Evolutionary conservation across 2,329 filamentous ascomycete genomes (phyloP).

Genomic region (Fusarium nematophilum): DNA sequence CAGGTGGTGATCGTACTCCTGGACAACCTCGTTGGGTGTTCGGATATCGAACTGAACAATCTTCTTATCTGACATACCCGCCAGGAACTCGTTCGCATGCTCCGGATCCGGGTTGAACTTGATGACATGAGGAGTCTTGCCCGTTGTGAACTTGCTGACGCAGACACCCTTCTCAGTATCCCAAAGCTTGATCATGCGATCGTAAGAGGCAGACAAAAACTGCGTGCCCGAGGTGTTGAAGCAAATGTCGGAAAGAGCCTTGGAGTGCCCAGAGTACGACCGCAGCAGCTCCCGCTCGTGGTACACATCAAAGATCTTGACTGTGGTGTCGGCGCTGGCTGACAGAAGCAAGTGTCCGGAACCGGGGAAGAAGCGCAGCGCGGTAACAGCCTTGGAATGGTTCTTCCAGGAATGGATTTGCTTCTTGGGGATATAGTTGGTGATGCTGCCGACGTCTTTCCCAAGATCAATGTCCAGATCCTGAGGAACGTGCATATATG

Average conservation of each 20-base stretch:
- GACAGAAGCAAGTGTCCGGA: constrained; percentile 91
- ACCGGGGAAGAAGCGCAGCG: constrained; percentile 87
- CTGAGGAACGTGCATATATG: constrained; percentile 97
- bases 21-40: constrained; percentile 79
- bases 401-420: constrained; percentile 89
- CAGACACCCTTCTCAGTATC: constrained; percentile 96
- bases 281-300: constrained; percentile 89
- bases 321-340: constrained; percentile 87
- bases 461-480: constrained; percentile 87
- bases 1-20: constrained; percentile 98
- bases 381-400: constrained; percentile 86
- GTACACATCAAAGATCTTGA: constrained; percentile 96
- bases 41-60: constrained; percentile 97
- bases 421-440: constrained; percentile 96
- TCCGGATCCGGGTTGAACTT: constrained; percentile 88
- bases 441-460: constrained; percentile 81
- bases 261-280: constrained; percentile 90
- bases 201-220: constrained; percentile 92
- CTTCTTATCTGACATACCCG: constrained; percentile 98
- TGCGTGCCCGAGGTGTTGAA: constrained; percentile 86
- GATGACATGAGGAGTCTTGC: constrained; percentile 94
- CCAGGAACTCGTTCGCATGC: constrained; percentile 88
- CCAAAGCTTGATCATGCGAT: constrained; percentile 97
- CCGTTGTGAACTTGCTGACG: constrained; percentile 87
- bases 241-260: constrained; percentile 88